phyloP scores from a whole-genome alignment of 2,329 filamentous ascomycete species.

The Lizonia empirigonia region DNA sequence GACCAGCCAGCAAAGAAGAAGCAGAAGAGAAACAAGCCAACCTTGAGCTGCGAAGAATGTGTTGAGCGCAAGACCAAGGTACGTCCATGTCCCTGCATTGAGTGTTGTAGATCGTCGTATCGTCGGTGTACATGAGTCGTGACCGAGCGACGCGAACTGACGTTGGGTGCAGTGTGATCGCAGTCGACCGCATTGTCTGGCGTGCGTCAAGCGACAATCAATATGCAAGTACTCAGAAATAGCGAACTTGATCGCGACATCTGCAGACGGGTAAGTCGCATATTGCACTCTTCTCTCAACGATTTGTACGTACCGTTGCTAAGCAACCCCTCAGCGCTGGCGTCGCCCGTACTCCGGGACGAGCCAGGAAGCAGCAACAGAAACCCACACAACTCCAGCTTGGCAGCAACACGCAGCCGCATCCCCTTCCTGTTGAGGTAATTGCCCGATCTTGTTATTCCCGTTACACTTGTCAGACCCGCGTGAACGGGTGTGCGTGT shows the following conservation, averaged over 20 bases:
- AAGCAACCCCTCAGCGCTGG: slow-evolving; percentile 34
- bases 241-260: slow-evolving; percentile 68
- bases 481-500: slow-evolving; percentile 22
- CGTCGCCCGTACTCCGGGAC: slow-evolving; percentile 32
- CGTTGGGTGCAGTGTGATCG: slow-evolving; percentile 68
- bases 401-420: slow-evolving; percentile 31
- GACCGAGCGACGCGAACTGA: slow-evolving; percentile 18
- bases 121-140: slow-evolving; percentile 4
- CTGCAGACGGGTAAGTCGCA: slow-evolving; percentile 61
- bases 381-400: slow-evolving; percentile 32
- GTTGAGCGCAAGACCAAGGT: slow-evolving; percentile 84
- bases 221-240: slow-evolving; percentile 77
- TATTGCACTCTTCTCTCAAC: not conserved
- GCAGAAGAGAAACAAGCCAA: slow-evolving; percentile 85
- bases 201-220: slow-evolving; percentile 76
- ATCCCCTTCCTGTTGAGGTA: slow-evolving; percentile 38
- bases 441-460: slow-evolving; percentile 22
- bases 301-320: slow-evolving; percentile 22
- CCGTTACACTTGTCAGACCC: slow-evolving; percentile 17
- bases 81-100: slow-evolving; percentile 30
- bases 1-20: slow-evolving; percentile 64
- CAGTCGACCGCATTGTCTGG: slow-evolving; percentile 62
- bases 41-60: slow-evolving; percentile 77
- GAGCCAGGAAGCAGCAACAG: slow-evolving; percentile 36
- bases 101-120: not conserved